Conservation (phyloP, 169 alveolate species). For the Plasmodium gallinaceum region DNA sequence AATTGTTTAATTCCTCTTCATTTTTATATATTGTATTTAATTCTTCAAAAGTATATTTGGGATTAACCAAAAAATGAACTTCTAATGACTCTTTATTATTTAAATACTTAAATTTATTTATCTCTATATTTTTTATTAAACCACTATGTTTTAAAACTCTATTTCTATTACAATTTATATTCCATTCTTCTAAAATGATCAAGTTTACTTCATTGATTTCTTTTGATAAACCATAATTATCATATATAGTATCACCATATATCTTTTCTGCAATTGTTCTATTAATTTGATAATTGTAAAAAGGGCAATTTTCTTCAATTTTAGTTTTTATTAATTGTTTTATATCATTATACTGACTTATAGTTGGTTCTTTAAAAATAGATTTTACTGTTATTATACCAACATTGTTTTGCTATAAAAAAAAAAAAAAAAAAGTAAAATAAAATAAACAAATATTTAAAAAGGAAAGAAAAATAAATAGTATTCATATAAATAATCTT, state of each 20-base stretch:
- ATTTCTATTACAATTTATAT: slow-evolving; percentile 75
- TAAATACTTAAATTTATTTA: slow-evolving; percentile 64
- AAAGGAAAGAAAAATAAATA: slow-evolving; percentile 15
- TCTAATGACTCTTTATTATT: slow-evolving; percentile 77
- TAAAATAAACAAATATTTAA: background rate
- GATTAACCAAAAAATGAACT: slow-evolving; percentile 67
- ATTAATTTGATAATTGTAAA: slow-evolving; percentile 73
- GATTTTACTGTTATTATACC: slow-evolving; percentile 56
- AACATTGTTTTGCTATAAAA: slow-evolving; percentile 26
- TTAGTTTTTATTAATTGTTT: slow-evolving; percentile 71
- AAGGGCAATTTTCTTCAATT: slow-evolving; percentile 48
- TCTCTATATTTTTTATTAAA: slow-evolving; percentile 44
- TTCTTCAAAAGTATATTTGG: slow-evolving; percentile 62
- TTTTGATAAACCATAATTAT: slow-evolving; percentile 78
- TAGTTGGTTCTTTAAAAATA: slow-evolving; percentile 59
- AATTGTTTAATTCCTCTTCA: slow-evolving; percentile 25
- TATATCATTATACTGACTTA: slow-evolving; percentile 79
- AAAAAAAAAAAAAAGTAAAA: slow-evolving; percentile 2
- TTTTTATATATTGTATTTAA: slow-evolving; percentile 31
- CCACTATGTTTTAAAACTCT: slow-evolving; percentile 57
- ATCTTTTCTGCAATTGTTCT: slow-evolving; percentile 82
- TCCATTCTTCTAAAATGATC: slow-evolving; percentile 75
- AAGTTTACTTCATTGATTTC: slow-evolving; percentile 76
- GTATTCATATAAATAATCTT: too few species aligned
- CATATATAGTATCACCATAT: slow-evolving; percentile 87